Conservation (phyloP, 164 flowering plant genomes). For the Taxillus chinensis region DNA sequence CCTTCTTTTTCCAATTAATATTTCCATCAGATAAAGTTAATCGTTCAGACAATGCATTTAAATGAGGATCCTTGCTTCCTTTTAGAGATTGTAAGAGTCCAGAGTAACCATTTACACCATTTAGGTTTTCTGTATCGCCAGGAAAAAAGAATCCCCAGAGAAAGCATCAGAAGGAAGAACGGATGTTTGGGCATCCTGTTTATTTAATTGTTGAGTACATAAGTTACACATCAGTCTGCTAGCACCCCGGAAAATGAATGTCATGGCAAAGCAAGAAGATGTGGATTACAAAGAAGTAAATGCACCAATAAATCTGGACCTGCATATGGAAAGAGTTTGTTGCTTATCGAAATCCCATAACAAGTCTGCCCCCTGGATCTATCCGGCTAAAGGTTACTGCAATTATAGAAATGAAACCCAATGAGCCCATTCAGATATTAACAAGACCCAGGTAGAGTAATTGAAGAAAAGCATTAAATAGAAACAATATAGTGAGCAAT, state of each 20-base stretch:
- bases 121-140: conserved; percentile 17
- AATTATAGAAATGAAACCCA: conserved; percentile 5
- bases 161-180: conserved; percentile 21
- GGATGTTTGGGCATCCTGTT: conserved; percentile 36
- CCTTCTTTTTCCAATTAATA: conserved; percentile 20
- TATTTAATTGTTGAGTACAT: neutral
- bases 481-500: no score
- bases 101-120: conserved; percentile 19
- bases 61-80: conserved; percentile 19
- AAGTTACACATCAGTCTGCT: neutral
- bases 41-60: conserved; percentile 14
- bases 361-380: conserved; percentile 88
- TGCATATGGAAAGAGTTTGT: conserved; percentile 34
- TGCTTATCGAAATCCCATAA: conserved; percentile 88
- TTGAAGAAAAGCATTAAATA: no score
- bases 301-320: conserved; percentile 23
- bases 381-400: conserved; percentile 86
- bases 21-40: conserved; percentile 18
- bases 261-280: neutral
- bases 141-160: conserved; percentile 21
- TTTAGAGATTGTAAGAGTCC: conserved; percentile 11
- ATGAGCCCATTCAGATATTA: neutral
- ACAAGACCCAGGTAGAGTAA: no score
- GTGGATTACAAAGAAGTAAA: neutral
- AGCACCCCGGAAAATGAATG: neutral